Conservation (phyloP, 805 yeast species). For the Scheffersomyces spartinae region DNA sequence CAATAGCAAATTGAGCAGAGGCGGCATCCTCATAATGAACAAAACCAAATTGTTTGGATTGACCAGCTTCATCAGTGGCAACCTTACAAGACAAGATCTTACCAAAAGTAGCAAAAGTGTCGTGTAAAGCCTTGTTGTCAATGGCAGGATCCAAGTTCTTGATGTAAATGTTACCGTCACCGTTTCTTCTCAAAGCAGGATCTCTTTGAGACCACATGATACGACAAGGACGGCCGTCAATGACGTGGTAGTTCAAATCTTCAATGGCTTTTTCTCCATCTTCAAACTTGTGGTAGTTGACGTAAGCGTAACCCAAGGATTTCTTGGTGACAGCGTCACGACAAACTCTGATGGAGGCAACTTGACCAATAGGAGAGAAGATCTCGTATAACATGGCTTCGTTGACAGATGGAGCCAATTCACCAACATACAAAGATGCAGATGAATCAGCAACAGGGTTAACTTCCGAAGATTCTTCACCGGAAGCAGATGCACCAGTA, state of each 20-base stretch:
- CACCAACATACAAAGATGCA: constrained; percentile 95
- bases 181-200: constrained; percentile 88
- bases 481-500: constrained; percentile 17
- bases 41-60: constrained; percentile 92
- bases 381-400: constrained; percentile 93
- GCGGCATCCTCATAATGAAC: constrained; percentile 92
- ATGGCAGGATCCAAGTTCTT: constrained; percentile 97
- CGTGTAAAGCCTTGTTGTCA: constrained; percentile 97
- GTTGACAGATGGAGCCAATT: constrained; percentile 81
- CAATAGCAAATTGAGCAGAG: constrained; percentile 90
- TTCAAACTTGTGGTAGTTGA: constrained; percentile 78
- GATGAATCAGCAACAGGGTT: constrained; percentile 42
- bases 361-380: constrained; percentile 91
- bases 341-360: constrained; percentile 94
- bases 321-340: constrained; percentile 96
- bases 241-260: constrained; percentile 85
- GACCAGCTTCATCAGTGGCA: constrained; percentile 86
- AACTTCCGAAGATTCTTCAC: constrained; percentile 20
- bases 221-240: constrained; percentile 95
- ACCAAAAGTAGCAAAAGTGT: constrained; percentile 95
- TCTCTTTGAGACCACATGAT: constrained; percentile 99
- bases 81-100: constrained; percentile 93
- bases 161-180: constrained; percentile 94
- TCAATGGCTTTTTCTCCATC: constrained; percentile 94
- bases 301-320: constrained; percentile 97